Base-by-base conservation (phyloP, 2,329 filamentous ascomycete genomes). In the Aspergillus vadensis region DNA sequence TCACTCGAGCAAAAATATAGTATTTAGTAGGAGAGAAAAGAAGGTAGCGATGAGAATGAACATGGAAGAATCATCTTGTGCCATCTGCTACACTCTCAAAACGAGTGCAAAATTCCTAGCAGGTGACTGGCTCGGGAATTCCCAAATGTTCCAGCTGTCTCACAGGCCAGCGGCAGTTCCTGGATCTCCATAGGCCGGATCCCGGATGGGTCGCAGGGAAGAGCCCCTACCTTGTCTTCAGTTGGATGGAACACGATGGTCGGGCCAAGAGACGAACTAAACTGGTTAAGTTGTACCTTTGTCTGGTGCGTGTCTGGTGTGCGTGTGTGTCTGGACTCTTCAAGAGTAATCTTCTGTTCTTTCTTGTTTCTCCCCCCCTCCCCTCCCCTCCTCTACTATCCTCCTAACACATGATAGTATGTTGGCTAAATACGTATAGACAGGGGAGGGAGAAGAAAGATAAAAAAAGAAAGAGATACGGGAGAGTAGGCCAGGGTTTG, bases 111-210 rank as follows among this genome's bases (percentile, higher is more conserved):
- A 49, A 49, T 49, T 30, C 21, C 25, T 9, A 6, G 23, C 23
- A n/a, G 47, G 47, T 30, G 47, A 50, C 23, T 30, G 47, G 47
- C n/a, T n/a, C n/a, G 47, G 44, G 23, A 50, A 50, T 27, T 3
- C 32, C 15, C 32, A 36, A 36, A 32, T 32, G 47, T 32, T 50
- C 47, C 47, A 50, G 47, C 47, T 50, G 47, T 50, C 47, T 30
- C 23, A 50, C 47, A 50, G 27, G 23, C 47, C 47, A 60, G 60
- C 60, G 53, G 32, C 54, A 55, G 48, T 44, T 53, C 57, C 57
- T 54, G 60, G 60, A 62, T 62, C 60, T 62, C 57, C 60, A 62
- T 60, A 57, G 60, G 57, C 53, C 54, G 53, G 53, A 62, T 60
- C 60, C 30, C 50, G 56, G 57, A 62, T 57, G 60, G 60, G 57